A percentile compares a stretch with the other conserved stretches of the same genome.
Conservation (phyloP, 2,329 filamentous ascomycete genomes). For the Ceratocystis diversiconidia region DNA sequence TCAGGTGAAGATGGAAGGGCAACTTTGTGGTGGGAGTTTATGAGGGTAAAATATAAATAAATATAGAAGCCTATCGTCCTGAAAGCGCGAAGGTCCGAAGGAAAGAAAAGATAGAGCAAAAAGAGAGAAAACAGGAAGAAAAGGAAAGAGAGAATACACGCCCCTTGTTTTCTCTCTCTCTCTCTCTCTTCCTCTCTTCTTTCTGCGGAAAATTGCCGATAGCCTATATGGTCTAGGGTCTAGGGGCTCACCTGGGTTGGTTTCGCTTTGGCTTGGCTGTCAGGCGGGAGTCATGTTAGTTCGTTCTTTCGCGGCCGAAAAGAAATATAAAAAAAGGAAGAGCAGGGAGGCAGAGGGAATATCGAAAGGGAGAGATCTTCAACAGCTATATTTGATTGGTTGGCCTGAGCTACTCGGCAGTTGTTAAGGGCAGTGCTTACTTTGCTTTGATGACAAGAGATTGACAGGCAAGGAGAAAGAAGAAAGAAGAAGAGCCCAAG, state of each 20-base stretch:
- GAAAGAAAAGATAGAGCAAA: background rate
- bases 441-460: background rate
- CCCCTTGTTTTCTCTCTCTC: background rate
- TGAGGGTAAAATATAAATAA: too few species aligned
- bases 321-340: background rate
- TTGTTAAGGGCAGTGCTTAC: background rate
- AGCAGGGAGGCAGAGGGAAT: background rate
- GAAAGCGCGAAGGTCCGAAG: background rate
- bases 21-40: too few species aligned
- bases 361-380: background rate
- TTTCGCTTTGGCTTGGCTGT: conserved; percentile 2
- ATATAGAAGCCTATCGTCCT: background rate
- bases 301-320: background rate
- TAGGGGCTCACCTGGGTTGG: background rate
- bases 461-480: conserved; percentile 3
- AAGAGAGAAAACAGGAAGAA: background rate
- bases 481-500: background rate
- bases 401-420: background rate
- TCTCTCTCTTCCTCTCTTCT: background rate
- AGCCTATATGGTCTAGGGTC: background rate
- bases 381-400: background rate
- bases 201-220: conserved; percentile 4
- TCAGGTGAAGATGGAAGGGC: background rate
- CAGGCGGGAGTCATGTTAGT: background rate
- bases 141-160: background rate